Percentiles rank a stretch among this genome's conserved stretches.
These are phyloP conservation scores for Scolecobasidium constrictum DNA, from an alignment of 2,329 filamentous ascomycete species.

Conservation along the genomic window DNA sequence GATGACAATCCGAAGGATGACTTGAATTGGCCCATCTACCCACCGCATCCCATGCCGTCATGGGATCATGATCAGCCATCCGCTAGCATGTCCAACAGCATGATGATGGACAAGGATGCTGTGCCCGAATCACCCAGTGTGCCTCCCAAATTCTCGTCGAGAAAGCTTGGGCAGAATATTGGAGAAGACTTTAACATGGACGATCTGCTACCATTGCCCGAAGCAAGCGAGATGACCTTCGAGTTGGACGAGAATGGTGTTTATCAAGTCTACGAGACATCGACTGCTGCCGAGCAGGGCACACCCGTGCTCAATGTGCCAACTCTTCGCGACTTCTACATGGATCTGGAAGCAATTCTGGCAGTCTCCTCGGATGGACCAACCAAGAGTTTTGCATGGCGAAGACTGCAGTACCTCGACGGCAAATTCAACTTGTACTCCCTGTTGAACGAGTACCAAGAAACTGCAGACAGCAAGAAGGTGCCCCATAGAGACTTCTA, in stretches of 20 bases:
- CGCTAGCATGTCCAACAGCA: conserved; percentile 25
- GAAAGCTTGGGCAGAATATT: conserved; percentile 83
- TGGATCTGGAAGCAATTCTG: conserved; percentile 80
- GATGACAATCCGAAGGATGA: conserved; percentile 83
- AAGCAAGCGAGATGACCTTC: conserved; percentile 60
- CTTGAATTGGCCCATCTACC: conserved; percentile 77
- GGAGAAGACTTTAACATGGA: conserved; percentile 84
- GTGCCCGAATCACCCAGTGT: conserved; percentile 11
- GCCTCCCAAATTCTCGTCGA: conserved; percentile 36
- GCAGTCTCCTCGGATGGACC: conserved; percentile 91
- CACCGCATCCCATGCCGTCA: conserved; percentile 79
- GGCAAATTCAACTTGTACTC: conserved; percentile 94
- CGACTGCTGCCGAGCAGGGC: conserved; percentile 41
- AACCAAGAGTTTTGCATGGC: conserved; percentile 93
- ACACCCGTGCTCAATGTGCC: conserved; percentile 74
- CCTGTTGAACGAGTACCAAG: conserved; percentile 91
- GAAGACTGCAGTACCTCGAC: conserved; percentile 87
- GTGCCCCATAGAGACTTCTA: conserved; percentile 98
- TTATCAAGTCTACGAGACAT: conserved; percentile 79
- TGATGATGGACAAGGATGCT: conserved; percentile 20
- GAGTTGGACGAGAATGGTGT: conserved; percentile 74
- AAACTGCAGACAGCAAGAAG: conserved; percentile 94
- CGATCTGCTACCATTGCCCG: conserved; percentile 65
- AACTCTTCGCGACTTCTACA: conserved; percentile 88
- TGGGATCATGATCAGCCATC: conserved; percentile 57